phyloP scores from a whole-genome alignment of 257 asterid genomes.

The Solanum chmielewskii region DNA sequence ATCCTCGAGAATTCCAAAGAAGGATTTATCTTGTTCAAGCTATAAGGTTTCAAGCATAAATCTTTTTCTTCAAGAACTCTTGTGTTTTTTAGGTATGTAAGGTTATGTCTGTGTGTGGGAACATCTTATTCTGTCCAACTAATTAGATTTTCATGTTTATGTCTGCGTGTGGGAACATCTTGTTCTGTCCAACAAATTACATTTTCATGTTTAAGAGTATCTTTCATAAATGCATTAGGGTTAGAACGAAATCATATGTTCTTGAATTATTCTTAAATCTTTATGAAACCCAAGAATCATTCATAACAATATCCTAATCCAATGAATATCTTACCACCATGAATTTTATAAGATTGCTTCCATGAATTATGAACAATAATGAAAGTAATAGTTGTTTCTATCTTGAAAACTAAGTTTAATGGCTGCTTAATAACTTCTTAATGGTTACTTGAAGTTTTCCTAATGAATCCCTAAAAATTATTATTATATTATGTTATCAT shows the following conservation, averaged over 20 bases:
- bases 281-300: neutral
- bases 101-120: too few relatives aligned
- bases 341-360: neutral
- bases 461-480: neutral
- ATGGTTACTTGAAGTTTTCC: neutral
- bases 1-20: too few relatives aligned
- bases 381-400: neutral
- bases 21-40: too few relatives aligned
- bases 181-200: neutral
- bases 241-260: neutral
- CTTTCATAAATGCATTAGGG: neutral
- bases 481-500: too few relatives aligned
- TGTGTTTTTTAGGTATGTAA: too few relatives aligned
- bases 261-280: neutral
- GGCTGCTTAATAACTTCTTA: neutral
- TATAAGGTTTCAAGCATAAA: too few relatives aligned
- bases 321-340: neutral
- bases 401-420: neutral
- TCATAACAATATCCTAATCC: neutral
- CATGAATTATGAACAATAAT: neutral
- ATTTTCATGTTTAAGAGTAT: neutral
- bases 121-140: too few relatives aligned
- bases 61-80: too few relatives aligned
- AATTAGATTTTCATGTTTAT: too few relatives aligned
- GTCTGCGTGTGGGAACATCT: neutral